Evolutionary conservation across 805 yeast species (phyloP).

Genomic region (Saccharomyces cerevisiae): DNA sequence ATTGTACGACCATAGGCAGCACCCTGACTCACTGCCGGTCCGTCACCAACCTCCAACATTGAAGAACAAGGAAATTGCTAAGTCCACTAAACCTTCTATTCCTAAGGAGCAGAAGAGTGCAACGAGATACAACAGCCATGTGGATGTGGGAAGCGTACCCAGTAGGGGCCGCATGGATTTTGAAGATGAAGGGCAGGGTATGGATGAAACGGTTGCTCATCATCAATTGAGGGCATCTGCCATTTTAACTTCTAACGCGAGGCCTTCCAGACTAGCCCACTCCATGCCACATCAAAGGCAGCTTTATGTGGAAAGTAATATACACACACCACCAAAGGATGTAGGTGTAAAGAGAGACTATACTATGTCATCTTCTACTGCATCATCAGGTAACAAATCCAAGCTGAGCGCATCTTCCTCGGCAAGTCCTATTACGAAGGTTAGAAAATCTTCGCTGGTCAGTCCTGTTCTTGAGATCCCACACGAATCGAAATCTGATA

Average conservation of each 20-base stretch:
- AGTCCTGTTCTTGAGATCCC: neutral
- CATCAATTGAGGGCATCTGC: neutral
- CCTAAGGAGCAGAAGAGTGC: neutral
- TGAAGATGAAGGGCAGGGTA: constrained; percentile 22
- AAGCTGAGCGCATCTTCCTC: neutral
- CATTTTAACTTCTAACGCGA: constrained; percentile 7
- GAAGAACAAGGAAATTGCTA: neutral
- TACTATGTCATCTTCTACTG: neutral
- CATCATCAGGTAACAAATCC: neutral
- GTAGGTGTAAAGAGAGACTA: neutral
- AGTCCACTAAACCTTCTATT: neutral
- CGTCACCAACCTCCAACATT: constrained; percentile 16
- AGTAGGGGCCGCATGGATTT: constrained; percentile 1
- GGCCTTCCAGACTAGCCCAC: constrained; percentile 24
- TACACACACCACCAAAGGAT: neutral
- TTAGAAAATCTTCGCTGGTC: neutral
- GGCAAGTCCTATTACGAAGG: neutral
- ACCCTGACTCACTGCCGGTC: constrained; percentile 35
- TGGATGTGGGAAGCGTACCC: neutral
- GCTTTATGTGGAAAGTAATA: constrained; percentile 21
- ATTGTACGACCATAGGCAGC: constrained; percentile 43
- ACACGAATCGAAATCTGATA: neutral
- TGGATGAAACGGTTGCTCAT: neutral
- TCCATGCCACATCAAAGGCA: constrained; percentile 39
- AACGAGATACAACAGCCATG: neutral